These are phyloP conservation scores for Suillus paluster DNA, from an alignment of 768 basidiomycete species.

Conservation along the genomic window DNA sequence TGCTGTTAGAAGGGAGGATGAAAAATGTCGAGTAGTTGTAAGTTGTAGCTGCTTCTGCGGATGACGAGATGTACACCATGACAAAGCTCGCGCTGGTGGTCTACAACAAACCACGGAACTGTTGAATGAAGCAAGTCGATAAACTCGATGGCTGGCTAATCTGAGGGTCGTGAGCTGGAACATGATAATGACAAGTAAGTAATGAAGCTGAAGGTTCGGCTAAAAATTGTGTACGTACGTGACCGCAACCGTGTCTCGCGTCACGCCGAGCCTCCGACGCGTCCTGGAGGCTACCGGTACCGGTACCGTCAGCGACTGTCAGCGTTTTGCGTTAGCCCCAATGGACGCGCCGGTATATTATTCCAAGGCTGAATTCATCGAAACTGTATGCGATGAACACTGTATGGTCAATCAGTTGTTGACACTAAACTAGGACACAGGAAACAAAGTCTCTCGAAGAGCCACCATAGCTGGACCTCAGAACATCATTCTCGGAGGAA, in stretches of 20 bases:
- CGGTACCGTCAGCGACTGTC: neutral
- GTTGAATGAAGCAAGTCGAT: neutral
- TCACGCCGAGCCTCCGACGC: slow-evolving; percentile 19
- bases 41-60: slow-evolving; percentile 12
- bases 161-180: neutral
- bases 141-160: neutral
- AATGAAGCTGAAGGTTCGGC: neutral
- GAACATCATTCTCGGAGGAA: slow-evolving; percentile 97
- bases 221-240: slow-evolving; percentile 1
- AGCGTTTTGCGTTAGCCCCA: neutral
- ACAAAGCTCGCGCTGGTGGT: neutral
- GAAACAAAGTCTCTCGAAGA: slow-evolving; percentile 93
- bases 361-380: slow-evolving; percentile 83
- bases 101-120: neutral
- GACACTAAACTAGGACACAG: slow-evolving; percentile 70
- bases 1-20: slow-evolving; percentile 17
- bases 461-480: slow-evolving; percentile 92
- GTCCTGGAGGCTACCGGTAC: slow-evolving; percentile 13
- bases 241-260: slow-evolving; percentile 3
- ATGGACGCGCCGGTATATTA: slow-evolving; percentile 84
- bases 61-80: neutral
- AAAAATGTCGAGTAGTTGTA: slow-evolving; percentile 14
- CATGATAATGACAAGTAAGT: neutral
- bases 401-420: neutral
- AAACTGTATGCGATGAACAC: slow-evolving; percentile 62